phyloP scores from a whole-genome alignment of 495 filamentous ascomycete genomes.

The Extremus antarcticus region DNA sequence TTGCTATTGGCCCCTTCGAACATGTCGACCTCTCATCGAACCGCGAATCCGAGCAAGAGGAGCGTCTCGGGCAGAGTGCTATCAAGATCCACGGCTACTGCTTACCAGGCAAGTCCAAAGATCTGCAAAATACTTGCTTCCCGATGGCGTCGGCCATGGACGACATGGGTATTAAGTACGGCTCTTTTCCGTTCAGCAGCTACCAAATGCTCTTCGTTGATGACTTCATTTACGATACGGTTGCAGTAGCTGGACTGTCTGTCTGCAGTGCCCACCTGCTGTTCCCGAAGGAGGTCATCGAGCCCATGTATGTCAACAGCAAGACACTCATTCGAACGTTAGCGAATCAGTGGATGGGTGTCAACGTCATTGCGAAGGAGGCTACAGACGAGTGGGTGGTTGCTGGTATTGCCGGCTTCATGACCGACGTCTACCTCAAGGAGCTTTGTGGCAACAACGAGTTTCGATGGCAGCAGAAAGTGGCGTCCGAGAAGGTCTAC shows the following conservation, averaged over 20 bases:
- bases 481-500: constrained; percentile 66
- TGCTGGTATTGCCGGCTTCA: constrained; percentile 81
- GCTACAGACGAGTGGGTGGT: constrained; percentile 84
- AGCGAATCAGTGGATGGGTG: constrained; percentile 87
- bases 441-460: constrained; percentile 88
- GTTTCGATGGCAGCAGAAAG: constrained; percentile 82
- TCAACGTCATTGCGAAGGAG: constrained; percentile 72
- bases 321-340: constrained; percentile 69
- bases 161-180: constrained; percentile 72
- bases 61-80: constrained; percentile 71
- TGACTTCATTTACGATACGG: constrained; percentile 61
- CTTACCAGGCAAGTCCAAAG: constrained; percentile 66
- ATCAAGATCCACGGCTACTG: constrained; percentile 82
- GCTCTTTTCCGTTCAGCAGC: constrained; percentile 72
- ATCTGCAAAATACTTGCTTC: constrained; percentile 75
- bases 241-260: constrained; percentile 68
- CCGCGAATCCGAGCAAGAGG: constrained; percentile 80
- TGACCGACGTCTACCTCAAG: constrained; percentile 84
- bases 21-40: constrained; percentile 81
- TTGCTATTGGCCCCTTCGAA: constrained; percentile 90
- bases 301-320: constrained; percentile 67
- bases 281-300: constrained; percentile 69
- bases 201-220: constrained; percentile 94
- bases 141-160: constrained; percentile 70
- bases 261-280: constrained; percentile 81